phyloP scores from a whole-genome alignment of 805 yeast species.

The Lipomyces sp. region DNA sequence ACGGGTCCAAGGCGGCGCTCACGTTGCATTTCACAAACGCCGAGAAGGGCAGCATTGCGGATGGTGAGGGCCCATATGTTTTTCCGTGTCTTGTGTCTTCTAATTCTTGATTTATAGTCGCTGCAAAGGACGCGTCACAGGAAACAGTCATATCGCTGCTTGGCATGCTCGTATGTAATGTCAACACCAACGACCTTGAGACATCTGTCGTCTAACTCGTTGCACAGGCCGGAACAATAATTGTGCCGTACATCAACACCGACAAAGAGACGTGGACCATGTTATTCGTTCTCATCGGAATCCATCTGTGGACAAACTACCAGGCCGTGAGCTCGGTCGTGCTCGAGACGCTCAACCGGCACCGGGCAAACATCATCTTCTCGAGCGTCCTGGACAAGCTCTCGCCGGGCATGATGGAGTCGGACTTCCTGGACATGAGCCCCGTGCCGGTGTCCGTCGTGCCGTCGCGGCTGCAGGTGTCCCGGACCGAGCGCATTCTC shows the following conservation, averaged over 20 bases:
- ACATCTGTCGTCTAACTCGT: background rate
- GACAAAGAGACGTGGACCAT: conserved; percentile 33
- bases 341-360: conserved; percentile 36
- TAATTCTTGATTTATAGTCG: conserved; percentile 18
- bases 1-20: conserved; percentile 40
- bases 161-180: conserved; percentile 35
- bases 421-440: conserved; percentile 14
- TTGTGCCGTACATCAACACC: conserved; percentile 31
- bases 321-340: conserved; percentile 38
- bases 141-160: conserved; percentile 39
- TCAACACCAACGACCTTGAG: background rate
- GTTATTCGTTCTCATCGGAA: conserved; percentile 30
- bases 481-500: conserved; percentile 33
- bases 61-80: conserved; percentile 24
- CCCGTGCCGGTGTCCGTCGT: conserved; percentile 26
- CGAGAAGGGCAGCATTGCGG: conserved; percentile 37
- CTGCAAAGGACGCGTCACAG: conserved; percentile 41
- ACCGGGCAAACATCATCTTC: conserved; percentile 37
- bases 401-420: conserved; percentile 17
- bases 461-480: conserved; percentile 31
- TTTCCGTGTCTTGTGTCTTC: background rate
- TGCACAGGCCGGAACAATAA: conserved; percentile 33
- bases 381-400: conserved; percentile 24
- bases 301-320: conserved; percentile 39
- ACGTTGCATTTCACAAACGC: conserved; percentile 41